These are phyloP conservation scores for Cryptosporidium tyzzeri DNA, from an alignment of 169 alveolate species.

Conservation along the genomic window DNA sequence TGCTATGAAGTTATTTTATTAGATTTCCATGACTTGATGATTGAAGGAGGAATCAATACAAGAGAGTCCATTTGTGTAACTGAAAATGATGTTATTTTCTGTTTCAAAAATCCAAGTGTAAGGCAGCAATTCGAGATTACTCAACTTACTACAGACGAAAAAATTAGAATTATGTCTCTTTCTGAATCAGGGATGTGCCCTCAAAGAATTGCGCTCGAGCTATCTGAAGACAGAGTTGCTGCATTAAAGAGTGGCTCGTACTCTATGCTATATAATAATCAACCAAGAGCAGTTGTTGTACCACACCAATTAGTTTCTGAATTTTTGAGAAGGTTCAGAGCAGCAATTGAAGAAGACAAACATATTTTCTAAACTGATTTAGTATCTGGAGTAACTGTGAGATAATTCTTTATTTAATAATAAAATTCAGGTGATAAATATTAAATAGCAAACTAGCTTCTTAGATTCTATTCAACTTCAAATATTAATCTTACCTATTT, in stretches of 20 bases:
- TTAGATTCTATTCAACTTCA: too few relatives aligned
- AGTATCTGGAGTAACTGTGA: neutral
- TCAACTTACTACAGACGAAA: slow-evolving; percentile 66
- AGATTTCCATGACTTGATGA: slow-evolving; percentile 75
- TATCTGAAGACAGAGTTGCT: slow-evolving; percentile 76
- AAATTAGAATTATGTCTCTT: slow-evolving; percentile 66
- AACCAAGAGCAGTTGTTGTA: slow-evolving; percentile 69
- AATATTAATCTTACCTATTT: too few relatives aligned
- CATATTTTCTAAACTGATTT: slow-evolving; percentile 41
- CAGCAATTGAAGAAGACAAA: slow-evolving; percentile 76
- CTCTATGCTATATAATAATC: slow-evolving; percentile 69
- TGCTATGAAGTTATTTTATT: slow-evolving; percentile 61
- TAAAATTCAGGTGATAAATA: too few relatives aligned
- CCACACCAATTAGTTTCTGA: slow-evolving; percentile 75
- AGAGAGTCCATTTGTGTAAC: slow-evolving; percentile 61
- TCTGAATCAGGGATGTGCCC: slow-evolving; percentile 75
- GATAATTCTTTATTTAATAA: too few relatives aligned
- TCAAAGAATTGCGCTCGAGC: slow-evolving; percentile 73
- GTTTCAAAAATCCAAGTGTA: slow-evolving; percentile 69
- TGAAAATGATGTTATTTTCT: slow-evolving; percentile 71
- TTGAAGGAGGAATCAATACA: slow-evolving; percentile 66
- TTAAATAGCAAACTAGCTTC: too few relatives aligned
- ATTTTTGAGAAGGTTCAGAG: slow-evolving; percentile 67
- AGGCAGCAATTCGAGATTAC: slow-evolving; percentile 54
- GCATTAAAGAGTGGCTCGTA: slow-evolving; percentile 74